These are phyloP conservation scores for Isatis tinctoria DNA, from an alignment of 345 rosid species.

Conservation along the genomic window DNA sequence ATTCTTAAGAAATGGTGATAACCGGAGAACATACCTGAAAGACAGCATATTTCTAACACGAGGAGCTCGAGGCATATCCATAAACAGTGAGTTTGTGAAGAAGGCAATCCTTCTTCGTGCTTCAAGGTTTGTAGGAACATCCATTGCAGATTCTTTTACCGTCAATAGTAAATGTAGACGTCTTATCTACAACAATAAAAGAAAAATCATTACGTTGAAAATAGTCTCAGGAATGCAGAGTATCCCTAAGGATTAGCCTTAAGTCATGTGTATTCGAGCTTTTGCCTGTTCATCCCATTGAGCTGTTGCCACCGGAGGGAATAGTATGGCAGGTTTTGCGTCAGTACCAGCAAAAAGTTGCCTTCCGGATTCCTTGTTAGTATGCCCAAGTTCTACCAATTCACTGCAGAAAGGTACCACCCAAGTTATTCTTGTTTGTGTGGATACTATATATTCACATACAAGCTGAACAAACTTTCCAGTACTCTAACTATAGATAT, in stretches of 20 bases:
- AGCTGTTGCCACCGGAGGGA: conserved; percentile 72
- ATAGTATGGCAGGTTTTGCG: conserved; percentile 75
- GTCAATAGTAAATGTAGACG: conserved; percentile 92
- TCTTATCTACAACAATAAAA: conserved; percentile 51
- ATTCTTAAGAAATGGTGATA: neutral
- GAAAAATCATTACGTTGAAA: neutral
- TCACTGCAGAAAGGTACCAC: conserved; percentile 47
- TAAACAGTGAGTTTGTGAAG: conserved; percentile 88
- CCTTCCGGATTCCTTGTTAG: conserved; percentile 88
- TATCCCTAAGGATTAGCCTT: neutral
- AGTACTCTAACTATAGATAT: conserved; percentile 16
- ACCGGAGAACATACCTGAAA: conserved; percentile 51
- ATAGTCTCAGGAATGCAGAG: neutral
- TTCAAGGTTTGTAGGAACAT: conserved; percentile 93
- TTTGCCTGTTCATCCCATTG: conserved; percentile 96
- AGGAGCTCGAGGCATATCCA: conserved; percentile 98
- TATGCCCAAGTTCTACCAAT: conserved; percentile 73
- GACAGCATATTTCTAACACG: conserved; percentile 92
- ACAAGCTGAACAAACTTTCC: conserved; percentile 1
- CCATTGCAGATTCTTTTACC: conserved; percentile 83
- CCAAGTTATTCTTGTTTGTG: conserved; percentile 4
- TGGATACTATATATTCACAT: conserved; percentile 4
- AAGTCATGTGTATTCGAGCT: neutral
- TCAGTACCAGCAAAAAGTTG: conserved; percentile 94
- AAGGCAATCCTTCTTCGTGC: conserved; percentile 94